Conservation (phyloP, 1,139 yeast species). For the Suhomyces kunorum region DNA sequence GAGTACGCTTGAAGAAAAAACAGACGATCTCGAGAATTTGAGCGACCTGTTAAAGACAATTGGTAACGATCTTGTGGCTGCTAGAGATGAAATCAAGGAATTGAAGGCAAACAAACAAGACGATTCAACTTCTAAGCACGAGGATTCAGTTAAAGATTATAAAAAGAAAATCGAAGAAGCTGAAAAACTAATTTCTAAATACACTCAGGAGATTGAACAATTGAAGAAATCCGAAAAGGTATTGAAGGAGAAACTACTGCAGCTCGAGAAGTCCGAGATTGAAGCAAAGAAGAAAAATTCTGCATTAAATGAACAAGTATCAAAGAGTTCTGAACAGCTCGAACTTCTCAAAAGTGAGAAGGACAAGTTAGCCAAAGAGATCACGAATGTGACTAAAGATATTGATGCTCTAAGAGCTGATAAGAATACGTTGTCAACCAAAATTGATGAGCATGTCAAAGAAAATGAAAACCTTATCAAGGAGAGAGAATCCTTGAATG, state of each 20-base stretch:
- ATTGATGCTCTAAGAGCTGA: conserved; percentile 20
- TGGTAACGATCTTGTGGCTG: conserved; percentile 72
- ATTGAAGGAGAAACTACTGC: not conserved
- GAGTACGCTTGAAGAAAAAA: conserved; percentile 28
- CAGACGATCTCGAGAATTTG: conserved; percentile 57
- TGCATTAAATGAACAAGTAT: not conserved
- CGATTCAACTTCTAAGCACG: not conserved
- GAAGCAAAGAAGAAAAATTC: not conserved
- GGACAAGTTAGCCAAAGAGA: conserved; percentile 12
- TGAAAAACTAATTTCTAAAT: conserved; percentile 10
- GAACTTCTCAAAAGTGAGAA: conserved; percentile 12
- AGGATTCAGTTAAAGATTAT: conserved; percentile 10
- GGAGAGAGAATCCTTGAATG: conserved; percentile 31
- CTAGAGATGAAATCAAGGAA: conserved; percentile 43
- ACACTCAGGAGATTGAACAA: conserved; percentile 5
- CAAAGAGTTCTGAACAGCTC: conserved; percentile 5
- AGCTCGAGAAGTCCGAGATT: not conserved
- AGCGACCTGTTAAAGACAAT: conserved; percentile 72
- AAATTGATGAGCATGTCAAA: conserved; percentile 17
- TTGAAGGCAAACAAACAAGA: conserved; percentile 16
- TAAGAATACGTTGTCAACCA: conserved; percentile 13
- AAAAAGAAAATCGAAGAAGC: conserved; percentile 11
- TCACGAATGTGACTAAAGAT: conserved; percentile 20
- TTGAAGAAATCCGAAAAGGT: conserved; percentile 3
- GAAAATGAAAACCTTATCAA: conserved; percentile 25